These are phyloP conservation scores for Mycena alexandri DNA, from an alignment of 768 basidiomycete genomes.

Conservation along the genomic window DNA sequence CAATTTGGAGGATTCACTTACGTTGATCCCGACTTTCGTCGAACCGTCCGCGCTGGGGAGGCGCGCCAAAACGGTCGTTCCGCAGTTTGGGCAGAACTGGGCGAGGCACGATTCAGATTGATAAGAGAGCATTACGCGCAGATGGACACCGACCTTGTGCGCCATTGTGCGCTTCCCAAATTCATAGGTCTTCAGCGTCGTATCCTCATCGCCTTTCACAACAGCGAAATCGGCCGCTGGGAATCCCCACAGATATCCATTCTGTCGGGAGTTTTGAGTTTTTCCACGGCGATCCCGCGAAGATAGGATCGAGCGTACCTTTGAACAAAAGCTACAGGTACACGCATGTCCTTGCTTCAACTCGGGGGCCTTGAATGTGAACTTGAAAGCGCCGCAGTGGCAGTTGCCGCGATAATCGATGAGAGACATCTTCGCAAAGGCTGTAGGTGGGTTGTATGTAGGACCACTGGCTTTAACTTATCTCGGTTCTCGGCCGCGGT, in stretches of 20 bases:
- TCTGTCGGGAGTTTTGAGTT: background rate
- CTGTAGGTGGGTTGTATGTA: background rate
- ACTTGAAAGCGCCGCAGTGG: constrained; percentile 37
- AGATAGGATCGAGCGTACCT: background rate
- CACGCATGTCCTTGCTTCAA: constrained; percentile 14
- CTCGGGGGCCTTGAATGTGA: constrained; percentile 23
- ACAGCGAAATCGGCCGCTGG: constrained; percentile 6
- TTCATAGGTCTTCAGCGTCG: constrained; percentile 23
- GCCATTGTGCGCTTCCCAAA: constrained; percentile 24
- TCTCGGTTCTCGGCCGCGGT: too few relatives aligned
- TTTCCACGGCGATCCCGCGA: too few relatives aligned
- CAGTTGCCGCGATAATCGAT: constrained; percentile 33
- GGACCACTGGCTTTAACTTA: too few relatives aligned
- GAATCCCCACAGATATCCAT: constrained; percentile 29
- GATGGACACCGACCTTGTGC: constrained; percentile 25
- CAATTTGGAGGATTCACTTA: background rate
- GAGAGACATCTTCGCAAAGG: constrained; percentile 3
- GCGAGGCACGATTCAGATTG: background rate
- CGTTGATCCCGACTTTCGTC: constrained; percentile 13
- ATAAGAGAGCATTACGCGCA: too few relatives aligned
- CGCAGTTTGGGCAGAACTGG: constrained; percentile 34
- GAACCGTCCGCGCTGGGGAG: background rate
- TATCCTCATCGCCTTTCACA: constrained; percentile 31
- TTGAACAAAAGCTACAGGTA: constrained; percentile 31
- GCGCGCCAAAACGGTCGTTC: constrained; percentile 24